These are phyloP conservation scores for Candida dendrica DNA, from an alignment of 805 yeast genomes.

Conservation along the genomic window DNA sequence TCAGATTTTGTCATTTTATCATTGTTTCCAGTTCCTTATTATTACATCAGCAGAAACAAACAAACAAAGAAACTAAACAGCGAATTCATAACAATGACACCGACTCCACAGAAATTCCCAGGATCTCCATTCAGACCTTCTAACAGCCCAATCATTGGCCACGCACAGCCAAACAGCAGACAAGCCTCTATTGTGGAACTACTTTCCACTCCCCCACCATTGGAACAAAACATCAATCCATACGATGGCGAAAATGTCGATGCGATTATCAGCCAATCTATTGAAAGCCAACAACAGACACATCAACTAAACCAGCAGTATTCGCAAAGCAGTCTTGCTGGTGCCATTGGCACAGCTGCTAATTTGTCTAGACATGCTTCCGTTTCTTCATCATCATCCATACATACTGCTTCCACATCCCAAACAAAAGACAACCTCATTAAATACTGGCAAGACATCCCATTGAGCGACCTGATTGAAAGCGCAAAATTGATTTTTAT, in stretches of 20 bases:
- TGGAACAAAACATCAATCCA: constrained; percentile 22
- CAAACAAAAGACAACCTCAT: constrained; percentile 27
- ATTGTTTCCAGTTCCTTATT: no score
- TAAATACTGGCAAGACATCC: constrained; percentile 67
- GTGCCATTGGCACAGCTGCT: background rate
- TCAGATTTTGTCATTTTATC: no score
- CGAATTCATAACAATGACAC: background rate
- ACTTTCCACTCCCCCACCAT: constrained; percentile 69
- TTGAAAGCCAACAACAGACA: constrained; percentile 5
- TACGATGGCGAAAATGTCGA: background rate
- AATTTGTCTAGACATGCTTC: constrained; percentile 20
- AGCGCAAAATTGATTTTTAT: constrained; percentile 69
- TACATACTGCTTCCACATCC: constrained; percentile 55
- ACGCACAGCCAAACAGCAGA: constrained; percentile 25
- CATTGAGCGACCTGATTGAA: constrained; percentile 68
- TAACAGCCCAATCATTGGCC: constrained; percentile 23
- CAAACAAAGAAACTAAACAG: background rate
- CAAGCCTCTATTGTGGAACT: constrained; percentile 71
- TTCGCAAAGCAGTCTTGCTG: no score
- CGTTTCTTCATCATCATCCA: constrained; percentile 42
- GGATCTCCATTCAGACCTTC: constrained; percentile 27
- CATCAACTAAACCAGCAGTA: constrained; percentile 1
- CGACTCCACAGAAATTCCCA: constrained; percentile 21
- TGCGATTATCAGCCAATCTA: background rate
- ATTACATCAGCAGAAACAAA: no score